Evolutionary conservation across 257 asterid species (phyloP), one percentile per base, ranked within the genome.

Genomic region (Anisodus tanguticus): DNA sequence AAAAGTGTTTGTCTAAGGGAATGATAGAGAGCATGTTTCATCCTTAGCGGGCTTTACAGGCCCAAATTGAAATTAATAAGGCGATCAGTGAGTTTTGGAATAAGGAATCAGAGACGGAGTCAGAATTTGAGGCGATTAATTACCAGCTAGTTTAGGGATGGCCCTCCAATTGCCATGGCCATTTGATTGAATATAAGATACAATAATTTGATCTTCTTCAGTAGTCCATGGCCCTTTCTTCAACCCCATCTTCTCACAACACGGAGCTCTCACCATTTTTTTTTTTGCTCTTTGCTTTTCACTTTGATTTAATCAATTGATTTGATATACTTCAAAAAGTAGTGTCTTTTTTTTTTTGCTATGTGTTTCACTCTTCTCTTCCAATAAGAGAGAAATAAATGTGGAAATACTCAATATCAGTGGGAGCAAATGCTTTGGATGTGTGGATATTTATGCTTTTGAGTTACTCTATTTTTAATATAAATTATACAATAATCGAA

Each of bases 101-200:
- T 3, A 3, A 41, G 45, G 45, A 41, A 6, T 41, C 0, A 41
- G 45, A 41, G 45, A 1, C 0, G 2, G 4, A 69, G 54, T 8
- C 15, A 2, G 16, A 51, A 76, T 76, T 51, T 26, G 49, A 76
- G 2, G 2, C 39, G 0, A 9, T 12, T 6, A 70, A 16, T 66
- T 91, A 94, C 98, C 98, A 72, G 98, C 98, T 67, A 72, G 89
- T 85, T 91, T 90, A 53, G 98, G 98, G 15, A 95, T 96, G 10
- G 93, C 94, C 84, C 97, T 90, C 98, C 98, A 95, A 60, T 95
- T 95, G 37, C 87, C 94, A 86, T 89, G 94, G 49, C 98, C 98
- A 47, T 91, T 83, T 15, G 84, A 86, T 58, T 81, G 87, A 90
- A 95, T 88, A 83, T 82, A 91, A 77, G 85, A 79, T 54, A 87